Evolutionary conservation across 2,329 filamentous ascomycete genomes (phyloP).

Genomic region (Neonectria faginata): DNA sequence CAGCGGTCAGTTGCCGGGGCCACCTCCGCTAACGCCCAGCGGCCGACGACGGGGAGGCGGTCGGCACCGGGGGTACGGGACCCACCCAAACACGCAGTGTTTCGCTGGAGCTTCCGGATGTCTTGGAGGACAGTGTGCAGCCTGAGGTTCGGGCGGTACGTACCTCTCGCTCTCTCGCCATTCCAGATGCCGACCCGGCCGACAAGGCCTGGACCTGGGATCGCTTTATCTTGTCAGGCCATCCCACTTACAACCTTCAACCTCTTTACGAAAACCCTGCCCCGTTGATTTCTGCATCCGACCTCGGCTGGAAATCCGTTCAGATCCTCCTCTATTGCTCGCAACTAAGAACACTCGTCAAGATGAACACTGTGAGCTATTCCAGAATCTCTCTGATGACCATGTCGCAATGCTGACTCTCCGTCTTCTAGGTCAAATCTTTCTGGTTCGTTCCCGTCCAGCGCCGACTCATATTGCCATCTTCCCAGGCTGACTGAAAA

Average conservation of each 20-base stretch:
- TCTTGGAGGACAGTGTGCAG: background rate
- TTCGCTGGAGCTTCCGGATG: constrained; percentile 6
- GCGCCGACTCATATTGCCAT: constrained; percentile 16
- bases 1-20: constrained; percentile 21
- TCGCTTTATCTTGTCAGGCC: constrained; percentile 44
- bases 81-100: constrained; percentile 10
- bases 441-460: constrained; percentile 66
- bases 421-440: constrained; percentile 65
- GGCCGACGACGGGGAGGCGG: constrained; percentile 5
- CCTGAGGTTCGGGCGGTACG: constrained; percentile 28
- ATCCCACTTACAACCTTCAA: constrained; percentile 42
- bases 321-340: constrained; percentile 20
- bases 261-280: constrained; percentile 42
- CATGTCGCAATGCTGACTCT: constrained; percentile 39
- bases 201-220: constrained; percentile 38
- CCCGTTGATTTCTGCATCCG: constrained; percentile 33
- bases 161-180: constrained; percentile 27
- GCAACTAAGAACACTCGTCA: constrained; percentile 34
- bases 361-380: constrained; percentile 67
- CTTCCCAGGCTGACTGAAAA: constrained; percentile 26
- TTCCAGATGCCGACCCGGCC: constrained; percentile 37
- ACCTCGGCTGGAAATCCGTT: constrained; percentile 25
- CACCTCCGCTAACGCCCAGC: constrained; percentile 14
- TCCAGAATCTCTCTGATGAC: constrained; percentile 1
- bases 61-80: constrained; percentile 12